Percentiles rank a stretch among this genome's conserved stretches.
Conservation (phyloP, 805 yeast genomes). For the Candida boleticola region DNA sequence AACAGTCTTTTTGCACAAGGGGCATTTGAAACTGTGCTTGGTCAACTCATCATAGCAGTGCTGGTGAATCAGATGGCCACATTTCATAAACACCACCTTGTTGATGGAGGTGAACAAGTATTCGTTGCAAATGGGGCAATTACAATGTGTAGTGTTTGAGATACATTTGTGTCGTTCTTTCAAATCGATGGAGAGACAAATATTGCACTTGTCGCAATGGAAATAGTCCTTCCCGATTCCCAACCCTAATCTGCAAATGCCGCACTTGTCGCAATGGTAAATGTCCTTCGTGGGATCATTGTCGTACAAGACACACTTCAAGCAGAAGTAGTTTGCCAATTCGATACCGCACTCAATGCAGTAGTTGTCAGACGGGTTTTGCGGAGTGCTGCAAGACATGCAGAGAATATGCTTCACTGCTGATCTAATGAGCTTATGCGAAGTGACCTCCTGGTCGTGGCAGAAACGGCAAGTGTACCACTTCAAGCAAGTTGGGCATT, state of each 20-base stretch:
- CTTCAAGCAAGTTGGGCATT: conserved; percentile 68
- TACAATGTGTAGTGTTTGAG: conserved; percentile 82
- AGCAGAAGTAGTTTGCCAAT: conserved; percentile 77
- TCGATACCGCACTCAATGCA: conserved; percentile 67
- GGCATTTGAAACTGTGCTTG: conserved; percentile 86
- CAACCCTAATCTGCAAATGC: conserved; percentile 85
- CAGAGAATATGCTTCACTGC: conserved; percentile 72
- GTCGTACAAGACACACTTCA: conserved; percentile 77
- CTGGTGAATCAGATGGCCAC: conserved; percentile 95
- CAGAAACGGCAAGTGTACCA: conserved; percentile 87
- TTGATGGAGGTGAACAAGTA: conserved; percentile 79
- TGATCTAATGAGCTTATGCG: conserved; percentile 53
- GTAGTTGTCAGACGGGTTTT: conserved; percentile 61
- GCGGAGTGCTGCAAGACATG: conserved; percentile 76
- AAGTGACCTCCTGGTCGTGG: conserved; percentile 62
- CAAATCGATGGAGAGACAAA: conserved; percentile 79
- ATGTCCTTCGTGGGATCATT: conserved; percentile 75
- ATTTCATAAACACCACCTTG: conserved; percentile 86
- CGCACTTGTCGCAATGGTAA: conserved; percentile 91
- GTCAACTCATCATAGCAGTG: conserved; percentile 77
- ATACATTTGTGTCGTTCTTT: conserved; percentile 79
- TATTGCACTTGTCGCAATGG: conserved; percentile 88
- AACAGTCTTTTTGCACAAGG: conserved; percentile 81
- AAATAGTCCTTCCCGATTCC: conserved; percentile 88
- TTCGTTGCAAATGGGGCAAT: conserved; percentile 92